These are phyloP conservation scores for Colletotrichum cordylinicola DNA, from an alignment of 2,329 filamentous ascomycete genomes.

Conservation along the genomic window DNA sequence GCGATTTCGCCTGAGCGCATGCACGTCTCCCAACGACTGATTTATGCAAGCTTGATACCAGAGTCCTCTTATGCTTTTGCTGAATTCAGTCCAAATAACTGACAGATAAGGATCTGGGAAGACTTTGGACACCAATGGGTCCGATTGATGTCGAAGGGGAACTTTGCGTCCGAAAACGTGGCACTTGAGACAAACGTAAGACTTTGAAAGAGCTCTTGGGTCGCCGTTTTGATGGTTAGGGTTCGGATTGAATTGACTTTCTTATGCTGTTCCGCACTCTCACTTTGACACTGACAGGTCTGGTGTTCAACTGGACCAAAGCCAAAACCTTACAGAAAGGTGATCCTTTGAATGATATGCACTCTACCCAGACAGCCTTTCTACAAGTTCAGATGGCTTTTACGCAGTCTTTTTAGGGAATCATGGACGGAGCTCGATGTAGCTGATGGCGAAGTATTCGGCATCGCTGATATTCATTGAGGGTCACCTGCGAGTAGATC, in stretches of 20 bases:
- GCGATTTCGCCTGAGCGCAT: background rate
- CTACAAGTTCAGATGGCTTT: background rate
- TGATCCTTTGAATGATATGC: background rate
- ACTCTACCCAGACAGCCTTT: background rate
- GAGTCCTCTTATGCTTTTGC: background rate
- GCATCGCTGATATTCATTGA: fast-evolving
- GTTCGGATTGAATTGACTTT: background rate
- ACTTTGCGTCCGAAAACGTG: background rate
- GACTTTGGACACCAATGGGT: background rate
- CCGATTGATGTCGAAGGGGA: background rate
- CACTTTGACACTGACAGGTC: background rate
- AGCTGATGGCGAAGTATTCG: background rate
- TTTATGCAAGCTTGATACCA: background rate
- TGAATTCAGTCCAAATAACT: background rate
- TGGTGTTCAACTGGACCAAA: background rate
- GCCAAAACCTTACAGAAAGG: background rate
- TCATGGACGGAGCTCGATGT: background rate
- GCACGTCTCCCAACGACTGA: background rate
- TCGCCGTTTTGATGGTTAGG: background rate
- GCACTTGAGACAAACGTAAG: background rate
- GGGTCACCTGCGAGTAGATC: background rate
- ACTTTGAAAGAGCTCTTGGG: background rate
- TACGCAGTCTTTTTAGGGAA: fast-evolving
- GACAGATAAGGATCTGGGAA: background rate
- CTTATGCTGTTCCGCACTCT: background rate